Evolutionary conservation across 1,139 yeast genomes (phyloP).

Genomic region (Pichia inconspicua): DNA sequence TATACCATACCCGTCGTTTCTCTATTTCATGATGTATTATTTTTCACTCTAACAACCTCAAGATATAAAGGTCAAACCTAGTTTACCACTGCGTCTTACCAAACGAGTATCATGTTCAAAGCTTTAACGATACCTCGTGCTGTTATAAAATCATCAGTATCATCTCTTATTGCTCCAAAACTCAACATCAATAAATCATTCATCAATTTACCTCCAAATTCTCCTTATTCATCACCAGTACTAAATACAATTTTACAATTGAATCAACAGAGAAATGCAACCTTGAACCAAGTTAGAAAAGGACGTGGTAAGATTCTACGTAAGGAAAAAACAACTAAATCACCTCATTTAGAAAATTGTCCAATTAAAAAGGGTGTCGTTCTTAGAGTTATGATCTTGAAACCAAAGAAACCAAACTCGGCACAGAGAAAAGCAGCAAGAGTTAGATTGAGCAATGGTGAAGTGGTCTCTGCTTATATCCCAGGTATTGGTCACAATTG

Average conservation of each 20-base stretch:
- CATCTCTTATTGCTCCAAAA: conserved; percentile 15
- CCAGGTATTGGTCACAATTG: conserved; percentile 99
- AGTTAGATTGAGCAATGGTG: conserved; percentile 87
- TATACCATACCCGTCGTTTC: too few species aligned
- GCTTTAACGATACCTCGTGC: conserved; percentile 8
- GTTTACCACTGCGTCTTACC: neutral
- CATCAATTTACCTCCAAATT: conserved; percentile 12
- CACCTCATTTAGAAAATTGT: conserved; percentile 75
- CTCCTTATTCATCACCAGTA: neutral
- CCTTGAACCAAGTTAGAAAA: conserved; percentile 64
- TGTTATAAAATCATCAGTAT: conserved; percentile 14
- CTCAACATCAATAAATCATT: conserved; percentile 10
- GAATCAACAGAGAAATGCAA: conserved; percentile 46
- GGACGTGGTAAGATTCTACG: conserved; percentile 51
- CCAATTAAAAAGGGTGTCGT: conserved; percentile 93
- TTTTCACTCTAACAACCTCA: too few species aligned
- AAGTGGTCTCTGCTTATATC: conserved; percentile 82
- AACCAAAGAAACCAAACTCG: conserved; percentile 97
- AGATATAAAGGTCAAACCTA: too few species aligned
- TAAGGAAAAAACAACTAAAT: conserved; percentile 43
- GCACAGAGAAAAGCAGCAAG: conserved; percentile 96
- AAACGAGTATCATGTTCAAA: conserved; percentile 10
- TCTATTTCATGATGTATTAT: neutral
- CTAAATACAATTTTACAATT: conserved; percentile 13
- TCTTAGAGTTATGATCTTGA: conserved; percentile 85